Conservation (phyloP, 129 eudicot genomes). For the Saposhnikovia divaricata region DNA sequence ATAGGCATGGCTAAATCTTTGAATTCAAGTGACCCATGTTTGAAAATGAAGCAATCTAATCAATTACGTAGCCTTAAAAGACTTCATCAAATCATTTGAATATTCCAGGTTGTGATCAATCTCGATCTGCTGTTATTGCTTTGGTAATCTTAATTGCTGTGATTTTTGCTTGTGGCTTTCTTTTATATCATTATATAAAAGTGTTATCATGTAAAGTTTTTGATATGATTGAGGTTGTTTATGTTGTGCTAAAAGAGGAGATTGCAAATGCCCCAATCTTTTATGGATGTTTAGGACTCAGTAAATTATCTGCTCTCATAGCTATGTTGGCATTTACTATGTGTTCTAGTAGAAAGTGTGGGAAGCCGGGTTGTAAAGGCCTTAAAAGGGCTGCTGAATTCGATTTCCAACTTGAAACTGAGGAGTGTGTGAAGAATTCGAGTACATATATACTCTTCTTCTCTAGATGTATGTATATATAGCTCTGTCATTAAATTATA, state of each 20-base stretch:
- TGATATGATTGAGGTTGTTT: constrained; percentile 24
- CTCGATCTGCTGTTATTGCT: constrained; percentile 61
- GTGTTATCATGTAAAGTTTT: constrained; percentile 14
- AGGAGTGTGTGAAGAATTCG: constrained; percentile 42
- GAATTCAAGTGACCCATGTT: constrained; percentile 26
- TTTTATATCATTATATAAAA: constrained; percentile 42
- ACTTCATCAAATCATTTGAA: constrained; percentile 37
- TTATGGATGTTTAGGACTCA: constrained; percentile 44
- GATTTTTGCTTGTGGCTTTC: constrained; percentile 50
- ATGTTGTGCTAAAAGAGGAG: constrained; percentile 32
- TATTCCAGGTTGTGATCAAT: constrained; percentile 52
- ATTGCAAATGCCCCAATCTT: constrained; percentile 39
- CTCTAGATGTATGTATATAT: too few relatives aligned
- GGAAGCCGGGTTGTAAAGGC: constrained; percentile 64
- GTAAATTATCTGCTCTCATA: constrained; percentile 30
- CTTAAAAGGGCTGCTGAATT: constrained; percentile 58
- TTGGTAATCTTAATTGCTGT: constrained; percentile 58
- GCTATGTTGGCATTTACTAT: constrained; percentile 33
- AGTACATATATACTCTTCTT: too few relatives aligned
- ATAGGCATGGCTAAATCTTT: constrained; percentile 59
- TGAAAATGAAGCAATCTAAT: constrained; percentile 38
- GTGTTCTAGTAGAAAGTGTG: constrained; percentile 40
- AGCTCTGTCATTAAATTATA: too few relatives aligned
- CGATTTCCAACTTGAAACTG: constrained; percentile 60
- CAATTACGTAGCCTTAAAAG: constrained; percentile 24